Base-by-base conservation (phyloP, 1,139 yeast genomes). In the Yamadazyma spencermartinsiae region DNA sequence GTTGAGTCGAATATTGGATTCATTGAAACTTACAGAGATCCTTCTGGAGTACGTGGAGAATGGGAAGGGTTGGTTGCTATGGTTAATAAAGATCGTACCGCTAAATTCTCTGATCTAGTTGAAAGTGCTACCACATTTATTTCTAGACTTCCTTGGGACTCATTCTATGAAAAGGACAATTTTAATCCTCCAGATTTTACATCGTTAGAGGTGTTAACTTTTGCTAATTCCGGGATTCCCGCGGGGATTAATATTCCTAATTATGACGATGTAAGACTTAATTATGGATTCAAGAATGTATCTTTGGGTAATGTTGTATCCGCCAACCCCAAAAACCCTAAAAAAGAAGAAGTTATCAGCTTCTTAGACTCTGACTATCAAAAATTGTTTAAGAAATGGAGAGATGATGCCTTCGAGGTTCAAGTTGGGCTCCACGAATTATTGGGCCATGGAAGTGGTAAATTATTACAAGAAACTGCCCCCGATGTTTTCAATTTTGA, bases 61-160 rank as follows among this genome's bases (percentile, higher is more conserved):
- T 88, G 94, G 92, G 96, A 88, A 65, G 89, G 95, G 24, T 67
- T 88, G 34, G 94, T 88, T 29, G 94, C 96, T n/a, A 85, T 87
- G 80, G 95, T 87, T 39, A 86, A 88, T 61, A 83, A 84, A 54
- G 92, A 86, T 48, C 76, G 95, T 48, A 88, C 96, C 16, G 82
- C 79, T 37, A 87, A 86, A 54, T 88, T 88, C 56, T 79, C 82
- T 20, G 69, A 68, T 12, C 72, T 88, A 50, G 96, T 88, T 15
- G 61, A 68, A 10, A 70, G 71, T 45, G 96, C 96, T 12, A 75
- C 79, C 35, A 61, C 68, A 14, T 84, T 80, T 54, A 85, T 88
- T 46, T 50, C 70, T 2, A 65, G 76, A 50, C 73, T 88, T 48
- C 96, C 96, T 28, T 88, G 96, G 96, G 77, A 75, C 43, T 56